Evolutionary conservation across 257 asterid species (phyloP).

Genomic region (Penstemon davidsonii): DNA sequence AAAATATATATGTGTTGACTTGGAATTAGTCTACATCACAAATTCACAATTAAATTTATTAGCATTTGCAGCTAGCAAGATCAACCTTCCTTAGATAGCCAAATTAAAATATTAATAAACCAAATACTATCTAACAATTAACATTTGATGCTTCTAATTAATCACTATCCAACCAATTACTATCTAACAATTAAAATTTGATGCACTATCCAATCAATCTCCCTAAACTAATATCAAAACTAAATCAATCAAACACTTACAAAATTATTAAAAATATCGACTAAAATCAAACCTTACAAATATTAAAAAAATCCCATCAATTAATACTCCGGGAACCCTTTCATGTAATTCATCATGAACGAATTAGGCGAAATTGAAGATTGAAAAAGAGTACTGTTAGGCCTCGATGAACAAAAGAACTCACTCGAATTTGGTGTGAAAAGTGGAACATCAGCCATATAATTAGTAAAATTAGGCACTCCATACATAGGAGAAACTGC

Average conservation of each 20-base stretch:
- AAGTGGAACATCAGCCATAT: constrained; percentile 28
- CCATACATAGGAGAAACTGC: constrained; percentile 25
- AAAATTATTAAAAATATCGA: neutral
- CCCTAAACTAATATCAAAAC: neutral
- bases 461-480: constrained; percentile 5
- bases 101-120: neutral
- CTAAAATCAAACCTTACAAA: neutral
- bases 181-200: neutral
- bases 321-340: constrained; percentile 28
- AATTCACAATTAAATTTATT: constrained; percentile 4
- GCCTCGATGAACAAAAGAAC: constrained; percentile 27
- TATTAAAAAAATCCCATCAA: too few relatives aligned
- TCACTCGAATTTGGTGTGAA: constrained; percentile 30
- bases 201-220: constrained; percentile 1
- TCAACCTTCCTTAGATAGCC: constrained; percentile 18
- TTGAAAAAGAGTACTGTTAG: constrained; percentile 8
- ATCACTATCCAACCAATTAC: neutral
- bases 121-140: neutral
- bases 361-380: constrained; percentile 19
- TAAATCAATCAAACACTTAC: neutral
- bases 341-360: constrained; percentile 32
- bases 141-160: neutral
- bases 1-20: too few relatives aligned
- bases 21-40: too few relatives aligned
- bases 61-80: constrained; percentile 12